Conservation (phyloP, 192 early-diverging fungal species). For the Powellomyces hirtus region DNA sequence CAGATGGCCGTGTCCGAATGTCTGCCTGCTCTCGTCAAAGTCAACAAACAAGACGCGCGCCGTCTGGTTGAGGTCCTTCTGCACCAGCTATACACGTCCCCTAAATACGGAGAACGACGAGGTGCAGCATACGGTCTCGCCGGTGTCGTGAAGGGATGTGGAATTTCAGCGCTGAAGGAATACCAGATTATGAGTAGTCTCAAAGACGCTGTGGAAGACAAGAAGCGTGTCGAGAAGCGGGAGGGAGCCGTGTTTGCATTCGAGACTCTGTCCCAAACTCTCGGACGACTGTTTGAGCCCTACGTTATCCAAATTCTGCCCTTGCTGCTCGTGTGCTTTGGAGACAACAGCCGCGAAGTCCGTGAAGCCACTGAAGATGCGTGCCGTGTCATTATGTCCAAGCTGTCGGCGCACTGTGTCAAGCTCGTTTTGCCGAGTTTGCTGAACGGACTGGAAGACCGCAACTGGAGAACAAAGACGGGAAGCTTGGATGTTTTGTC, state of each 20-base stretch:
- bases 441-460: slow-evolving; percentile 81
- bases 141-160: slow-evolving; percentile 88
- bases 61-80: slow-evolving; percentile 63
- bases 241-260: slow-evolving; percentile 95
- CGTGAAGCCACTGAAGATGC: slow-evolving; percentile 90
- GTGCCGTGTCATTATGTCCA: slow-evolving; percentile 89
- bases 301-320: slow-evolving; percentile 95
- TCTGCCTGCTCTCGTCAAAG: slow-evolving; percentile 86
- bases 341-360: slow-evolving; percentile 79
- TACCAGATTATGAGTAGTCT: slow-evolving; percentile 76
- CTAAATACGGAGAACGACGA: slow-evolving; percentile 82
- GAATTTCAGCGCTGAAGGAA: slow-evolving; percentile 83
- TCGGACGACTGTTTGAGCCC: slow-evolving; percentile 95
- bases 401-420: slow-evolving; percentile 93
- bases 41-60: slow-evolving; percentile 57
- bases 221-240: slow-evolving; percentile 67
- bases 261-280: slow-evolving; percentile 78
- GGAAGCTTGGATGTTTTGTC: slow-evolving; percentile 92
- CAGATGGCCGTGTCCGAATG: slow-evolving; percentile 93
- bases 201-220: slow-evolving; percentile 79
- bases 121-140: slow-evolving; percentile 96
- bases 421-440: slow-evolving; percentile 92
- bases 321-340: slow-evolving; percentile 79
- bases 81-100: slow-evolving; percentile 65
- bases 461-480: slow-evolving; percentile 96